phyloP scores from a whole-genome alignment of 257 asterid species.

The Salvia splendens region DNA sequence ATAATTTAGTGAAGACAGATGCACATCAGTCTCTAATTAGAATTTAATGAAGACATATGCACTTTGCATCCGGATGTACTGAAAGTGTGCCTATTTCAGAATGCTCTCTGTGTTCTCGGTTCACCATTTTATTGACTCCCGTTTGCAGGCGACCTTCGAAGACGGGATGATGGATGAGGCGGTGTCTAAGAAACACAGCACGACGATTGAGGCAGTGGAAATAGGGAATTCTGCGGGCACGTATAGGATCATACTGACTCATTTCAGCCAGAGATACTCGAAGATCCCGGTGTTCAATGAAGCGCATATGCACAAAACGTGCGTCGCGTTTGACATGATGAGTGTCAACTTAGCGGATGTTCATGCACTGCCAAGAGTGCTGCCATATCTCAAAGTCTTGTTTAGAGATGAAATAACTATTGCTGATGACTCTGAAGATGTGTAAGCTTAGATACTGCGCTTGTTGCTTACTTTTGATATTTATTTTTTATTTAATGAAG shows the following conservation, averaged over 20 bases:
- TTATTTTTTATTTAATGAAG: background rate
- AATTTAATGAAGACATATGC: too few species aligned
- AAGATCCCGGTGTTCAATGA: constrained; percentile 87
- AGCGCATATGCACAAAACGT: constrained; percentile 65
- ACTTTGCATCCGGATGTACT: too few species aligned
- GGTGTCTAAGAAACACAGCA: constrained; percentile 81
- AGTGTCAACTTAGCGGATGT: constrained; percentile 89
- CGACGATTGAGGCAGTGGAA: constrained; percentile 83
- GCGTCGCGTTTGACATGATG: constrained; percentile 95
- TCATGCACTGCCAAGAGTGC: constrained; percentile 73
- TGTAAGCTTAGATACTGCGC: constrained; percentile 35
- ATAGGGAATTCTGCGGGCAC: constrained; percentile 78
- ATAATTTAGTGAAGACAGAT: too few species aligned
- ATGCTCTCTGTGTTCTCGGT: too few species aligned
- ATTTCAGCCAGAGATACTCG: constrained; percentile 96
- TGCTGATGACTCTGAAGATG: constrained; percentile 72
- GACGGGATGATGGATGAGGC: constrained; percentile 86
- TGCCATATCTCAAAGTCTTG: constrained; percentile 74
- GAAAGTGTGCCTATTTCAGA: too few species aligned
- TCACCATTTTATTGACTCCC: background rate
- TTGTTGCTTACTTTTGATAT: too few species aligned
- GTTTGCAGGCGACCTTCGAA: constrained; percentile 84
- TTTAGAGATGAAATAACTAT: constrained; percentile 63
- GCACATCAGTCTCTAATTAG: too few species aligned
- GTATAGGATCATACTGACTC: constrained; percentile 81